These are phyloP conservation scores for Setaria viridis DNA, from an alignment of 202 grass and related monocot genomes.

Conservation along the genomic window DNA sequence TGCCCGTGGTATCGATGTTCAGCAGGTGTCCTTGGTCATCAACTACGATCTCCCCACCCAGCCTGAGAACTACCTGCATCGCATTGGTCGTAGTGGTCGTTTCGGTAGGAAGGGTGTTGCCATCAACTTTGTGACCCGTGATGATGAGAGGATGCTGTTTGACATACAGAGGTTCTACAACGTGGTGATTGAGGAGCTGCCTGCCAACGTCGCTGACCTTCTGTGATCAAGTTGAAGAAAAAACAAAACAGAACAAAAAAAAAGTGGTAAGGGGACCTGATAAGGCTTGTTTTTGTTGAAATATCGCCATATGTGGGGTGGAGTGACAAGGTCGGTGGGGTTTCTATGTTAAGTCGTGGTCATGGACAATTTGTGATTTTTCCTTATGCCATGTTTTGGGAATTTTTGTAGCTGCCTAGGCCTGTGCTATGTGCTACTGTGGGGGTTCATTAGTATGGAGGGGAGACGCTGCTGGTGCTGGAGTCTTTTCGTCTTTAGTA, in stretches of 20 bases:
- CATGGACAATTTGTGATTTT: conserved; percentile 57
- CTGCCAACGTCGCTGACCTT: conserved; percentile 87
- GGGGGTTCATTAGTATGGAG: conserved; percentile 40
- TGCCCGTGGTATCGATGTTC: conserved; percentile 92
- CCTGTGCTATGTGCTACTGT: conserved; percentile 55
- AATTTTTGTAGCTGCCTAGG: conserved; percentile 80
- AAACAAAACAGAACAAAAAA: conserved; percentile 36
- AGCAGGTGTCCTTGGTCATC: conserved; percentile 89
- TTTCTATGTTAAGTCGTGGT: conserved; percentile 51
- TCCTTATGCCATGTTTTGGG: conserved; percentile 59
- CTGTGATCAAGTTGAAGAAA: conserved; percentile 56
- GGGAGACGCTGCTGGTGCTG: conserved; percentile 30
- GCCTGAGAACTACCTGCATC: conserved; percentile 92
- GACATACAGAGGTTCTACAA: conserved; percentile 96
- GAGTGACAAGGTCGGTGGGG: conserved; percentile 34
- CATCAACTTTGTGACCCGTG: conserved; percentile 89
- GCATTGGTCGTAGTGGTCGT: conserved; percentile 90
- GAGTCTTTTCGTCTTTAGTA: conserved; percentile 44
- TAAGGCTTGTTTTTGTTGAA: conserved; percentile 58
- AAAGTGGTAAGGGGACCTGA: conserved; percentile 41
- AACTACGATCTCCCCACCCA: conserved; percentile 91
- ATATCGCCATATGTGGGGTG: conserved; percentile 29
- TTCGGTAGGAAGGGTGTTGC: conserved; percentile 94
- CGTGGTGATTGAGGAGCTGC: conserved; percentile 87
- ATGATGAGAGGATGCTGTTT: conserved; percentile 88